Base-by-base conservation (phyloP, 257 asterid genomes). In the Salvia miltiorrhiza region DNA sequence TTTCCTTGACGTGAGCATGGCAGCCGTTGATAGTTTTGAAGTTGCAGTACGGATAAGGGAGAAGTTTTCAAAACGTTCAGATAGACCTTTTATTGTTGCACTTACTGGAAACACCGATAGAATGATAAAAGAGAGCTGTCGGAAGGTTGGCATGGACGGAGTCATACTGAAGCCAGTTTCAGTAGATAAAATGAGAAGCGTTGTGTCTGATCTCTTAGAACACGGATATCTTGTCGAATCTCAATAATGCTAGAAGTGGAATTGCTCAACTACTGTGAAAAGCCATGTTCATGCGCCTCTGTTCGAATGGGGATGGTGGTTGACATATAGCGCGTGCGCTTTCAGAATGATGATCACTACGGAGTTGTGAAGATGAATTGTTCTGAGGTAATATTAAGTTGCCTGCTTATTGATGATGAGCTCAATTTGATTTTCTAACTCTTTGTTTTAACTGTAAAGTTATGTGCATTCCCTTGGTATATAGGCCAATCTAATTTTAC, bases 111-210 rank as follows among this genome's bases (percentile, higher is more conserved):
- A 62, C 80, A 77, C 87, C 0, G 96, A 91, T 71, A 81, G 83
- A 61, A 79, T 63, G 73, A 78, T 85, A 2, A 94, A 81, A 77
- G 97, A 90, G 69, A 87, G 79, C 76, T 94, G 97, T 77, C 30
- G 78, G 71, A 85, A 96, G 69, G 92, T 82, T 24, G 99, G 99
- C 19, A 87, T 94, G 90, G 86, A 84, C 19, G 97, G 95, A 30
- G 89, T 91, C 53, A 55, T 91, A 45, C 72, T 83, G 49, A 94
- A 94, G 83, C 99, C 99, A 19, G 76, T 87, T 30, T 91, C 97
- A 1, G 84, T 94, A 11, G 97, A 91, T 70, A 89, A 86, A 84
- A 91, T 94, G 97, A 87, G 92, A 73, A 89, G 84, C 61, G 87
- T 83, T 21, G 79, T 94, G 8, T 86, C 93, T 2, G 95, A 86